Percentiles rank a stretch among this genome's conserved stretches.
Conservation (phyloP, 169 alveolate species). For the Plasmodium knowlesi region DNA sequence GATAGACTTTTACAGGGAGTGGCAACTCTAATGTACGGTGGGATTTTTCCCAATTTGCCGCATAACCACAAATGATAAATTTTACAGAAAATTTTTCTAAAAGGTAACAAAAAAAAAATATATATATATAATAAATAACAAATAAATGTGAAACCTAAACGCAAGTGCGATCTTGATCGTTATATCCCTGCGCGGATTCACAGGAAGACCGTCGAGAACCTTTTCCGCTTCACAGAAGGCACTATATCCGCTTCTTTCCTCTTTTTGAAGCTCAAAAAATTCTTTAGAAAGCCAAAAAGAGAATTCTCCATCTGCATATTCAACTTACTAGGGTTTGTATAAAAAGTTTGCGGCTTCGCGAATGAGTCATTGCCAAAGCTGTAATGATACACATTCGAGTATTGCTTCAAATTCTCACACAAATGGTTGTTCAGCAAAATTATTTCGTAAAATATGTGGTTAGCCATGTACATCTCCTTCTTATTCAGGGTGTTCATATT, state of each 20-base stretch:
- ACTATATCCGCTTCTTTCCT: constrained; percentile 26
- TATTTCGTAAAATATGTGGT: constrained; percentile 70
- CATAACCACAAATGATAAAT: background rate
- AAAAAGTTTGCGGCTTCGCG: constrained; percentile 18
- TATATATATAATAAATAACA: no score
- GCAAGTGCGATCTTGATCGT: background rate
- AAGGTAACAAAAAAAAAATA: constrained; percentile 11
- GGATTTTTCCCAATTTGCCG: background rate
- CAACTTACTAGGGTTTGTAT: constrained; percentile 56
- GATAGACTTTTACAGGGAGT: background rate
- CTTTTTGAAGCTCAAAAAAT: constrained; percentile 63
- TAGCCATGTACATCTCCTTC: constrained; percentile 59
- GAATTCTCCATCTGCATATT: constrained; percentile 43
- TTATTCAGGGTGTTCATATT: constrained; percentile 33
- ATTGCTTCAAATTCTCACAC: constrained; percentile 63
- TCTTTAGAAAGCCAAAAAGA: constrained; percentile 50
- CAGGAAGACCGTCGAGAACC: constrained; percentile 30
- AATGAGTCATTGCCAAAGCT: background rate
- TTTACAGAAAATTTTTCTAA: background rate
- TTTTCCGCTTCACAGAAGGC: constrained; percentile 1
- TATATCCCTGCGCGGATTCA: background rate
- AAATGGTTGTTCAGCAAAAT: constrained; percentile 55
- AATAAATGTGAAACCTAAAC: background rate
- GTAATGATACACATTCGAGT: constrained; percentile 58
- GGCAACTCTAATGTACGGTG: background rate